A percentile compares a stretch with the other conserved stretches of the same genome.
These are phyloP conservation scores for Pyrenophora seminiperda DNA, from an alignment of 2,329 filamentous ascomycete genomes.

Conservation along the genomic window DNA sequence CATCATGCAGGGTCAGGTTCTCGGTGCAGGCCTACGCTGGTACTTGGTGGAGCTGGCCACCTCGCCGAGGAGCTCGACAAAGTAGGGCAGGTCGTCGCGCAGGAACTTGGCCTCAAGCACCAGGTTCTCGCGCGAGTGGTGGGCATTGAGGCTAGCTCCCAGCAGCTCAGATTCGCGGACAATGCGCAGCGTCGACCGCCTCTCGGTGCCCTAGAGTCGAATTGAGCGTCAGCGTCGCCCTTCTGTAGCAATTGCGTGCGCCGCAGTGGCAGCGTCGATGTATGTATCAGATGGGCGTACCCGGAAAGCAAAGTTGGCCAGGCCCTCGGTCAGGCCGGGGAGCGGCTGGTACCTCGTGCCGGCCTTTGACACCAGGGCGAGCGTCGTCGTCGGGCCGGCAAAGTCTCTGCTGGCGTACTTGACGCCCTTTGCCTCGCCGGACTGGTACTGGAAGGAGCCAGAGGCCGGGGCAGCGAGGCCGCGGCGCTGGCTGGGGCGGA, in stretches of 20 bases:
- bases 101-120: slow-evolving; percentile 95
- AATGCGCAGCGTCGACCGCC: slow-evolving; percentile 89
- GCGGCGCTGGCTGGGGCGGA: slow-evolving; percentile 61
- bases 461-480: slow-evolving; percentile 70
- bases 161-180: slow-evolving; percentile 94
- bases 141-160: slow-evolving; percentile 83
- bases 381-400: slow-evolving; percentile 83
- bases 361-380: slow-evolving; percentile 91
- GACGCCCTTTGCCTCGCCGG: slow-evolving; percentile 81
- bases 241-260: not conserved
- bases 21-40: slow-evolving; percentile 56
- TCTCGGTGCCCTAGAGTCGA: slow-evolving; percentile 73
- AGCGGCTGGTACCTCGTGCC: slow-evolving; percentile 90
- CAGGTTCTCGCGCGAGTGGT: slow-evolving; percentile 91
- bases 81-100: slow-evolving; percentile 94
- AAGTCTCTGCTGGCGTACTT: slow-evolving; percentile 93
- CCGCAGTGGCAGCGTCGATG: not conserved
- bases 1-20: slow-evolving; percentile 30
- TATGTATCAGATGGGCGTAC: slow-evolving; percentile 55
- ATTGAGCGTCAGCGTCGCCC: slow-evolving; percentile 36
- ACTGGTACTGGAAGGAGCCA: slow-evolving; percentile 84
- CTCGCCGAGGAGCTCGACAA: slow-evolving; percentile 92
- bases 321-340: slow-evolving; percentile 85
- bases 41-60: slow-evolving; percentile 88
- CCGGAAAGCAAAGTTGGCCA: slow-evolving; percentile 98